These are phyloP conservation scores for Fusarium sterilihyphosum DNA, from an alignment of 2,329 filamentous ascomycete genomes.

Conservation along the genomic window DNA sequence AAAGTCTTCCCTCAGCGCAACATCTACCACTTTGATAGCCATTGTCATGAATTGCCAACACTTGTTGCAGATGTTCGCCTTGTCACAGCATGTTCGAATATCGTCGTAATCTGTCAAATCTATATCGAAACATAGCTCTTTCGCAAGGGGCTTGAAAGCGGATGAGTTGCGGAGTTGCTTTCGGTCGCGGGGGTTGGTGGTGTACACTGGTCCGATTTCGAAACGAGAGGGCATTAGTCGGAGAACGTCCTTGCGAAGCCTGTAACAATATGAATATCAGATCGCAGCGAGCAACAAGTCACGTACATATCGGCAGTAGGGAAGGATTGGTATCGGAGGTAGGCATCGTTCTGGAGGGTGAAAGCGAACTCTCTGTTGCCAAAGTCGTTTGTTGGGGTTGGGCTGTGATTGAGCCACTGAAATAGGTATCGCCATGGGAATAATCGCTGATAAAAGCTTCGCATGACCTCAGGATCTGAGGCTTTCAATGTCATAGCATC, in stretches of 20 bases:
- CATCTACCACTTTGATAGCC: slow-evolving; percentile 93
- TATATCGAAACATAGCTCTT: slow-evolving; percentile 98
- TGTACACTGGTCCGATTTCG: slow-evolving; percentile 98
- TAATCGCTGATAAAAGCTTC: slow-evolving; percentile 92
- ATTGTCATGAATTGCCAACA: slow-evolving; percentile 99
- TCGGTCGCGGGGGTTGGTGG: slow-evolving; percentile 89
- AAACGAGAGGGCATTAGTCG: slow-evolving; percentile 91
- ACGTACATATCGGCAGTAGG: slow-evolving; percentile 62
- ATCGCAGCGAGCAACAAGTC: no score
- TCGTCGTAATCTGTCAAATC: slow-evolving; percentile 99
- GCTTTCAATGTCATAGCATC: slow-evolving; percentile 54
- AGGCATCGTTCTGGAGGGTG: slow-evolving; percentile 90
- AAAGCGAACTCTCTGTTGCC: slow-evolving; percentile 95
- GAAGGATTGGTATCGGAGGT: slow-evolving; percentile 87
- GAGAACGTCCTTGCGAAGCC: slow-evolving; percentile 90
- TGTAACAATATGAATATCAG: slow-evolving; percentile 46
- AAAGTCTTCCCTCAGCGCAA: slow-evolving; percentile 90
- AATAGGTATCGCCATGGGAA: slow-evolving; percentile 96
- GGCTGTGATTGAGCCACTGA: slow-evolving; percentile 97
- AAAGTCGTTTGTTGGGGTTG: slow-evolving; percentile 87
- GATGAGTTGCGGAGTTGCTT: slow-evolving; percentile 84
- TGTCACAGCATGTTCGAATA: slow-evolving; percentile 92
- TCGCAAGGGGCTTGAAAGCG: slow-evolving; percentile 86
- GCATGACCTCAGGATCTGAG: slow-evolving; percentile 86
- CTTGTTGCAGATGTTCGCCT: slow-evolving; percentile 90